These are phyloP conservation scores for Adansonia gregorii DNA, from an alignment of 441 rosid species.

Conservation along the genomic window DNA sequence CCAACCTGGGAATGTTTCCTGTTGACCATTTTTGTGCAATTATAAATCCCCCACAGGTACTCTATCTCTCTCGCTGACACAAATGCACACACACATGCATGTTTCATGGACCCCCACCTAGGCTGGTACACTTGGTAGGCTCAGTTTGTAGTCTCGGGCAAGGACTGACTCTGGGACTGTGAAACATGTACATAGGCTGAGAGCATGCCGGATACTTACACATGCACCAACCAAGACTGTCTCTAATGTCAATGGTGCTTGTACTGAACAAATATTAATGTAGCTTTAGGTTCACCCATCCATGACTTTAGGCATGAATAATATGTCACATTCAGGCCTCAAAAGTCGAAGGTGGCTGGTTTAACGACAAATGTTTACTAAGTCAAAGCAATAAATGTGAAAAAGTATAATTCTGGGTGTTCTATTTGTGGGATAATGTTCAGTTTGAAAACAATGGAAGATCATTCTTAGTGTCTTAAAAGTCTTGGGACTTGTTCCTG, in stretches of 20 bases:
- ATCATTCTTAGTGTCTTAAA: background rate
- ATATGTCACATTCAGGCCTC: background rate
- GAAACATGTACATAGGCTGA: background rate
- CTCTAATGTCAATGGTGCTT: background rate
- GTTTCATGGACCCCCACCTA: too few species aligned
- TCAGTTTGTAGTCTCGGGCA: too few species aligned
- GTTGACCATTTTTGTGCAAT: slow-evolving; percentile 91
- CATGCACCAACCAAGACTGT: background rate
- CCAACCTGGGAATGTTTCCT: slow-evolving; percentile 98
- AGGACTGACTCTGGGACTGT: background rate
- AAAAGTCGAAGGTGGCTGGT: background rate
- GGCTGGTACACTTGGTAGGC: too few species aligned
- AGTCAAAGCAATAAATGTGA: background rate
- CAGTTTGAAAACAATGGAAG: background rate
- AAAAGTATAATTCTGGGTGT: background rate
- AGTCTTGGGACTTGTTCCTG: background rate
- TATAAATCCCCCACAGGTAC: slow-evolving; percentile 96
- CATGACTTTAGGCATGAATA: background rate
- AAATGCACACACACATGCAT: background rate
- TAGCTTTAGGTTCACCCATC: slow-evolving; percentile 8
- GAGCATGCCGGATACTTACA: background rate
- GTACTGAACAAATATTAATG: background rate
- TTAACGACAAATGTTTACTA: background rate
- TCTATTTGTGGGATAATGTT: background rate
- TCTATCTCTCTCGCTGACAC: background rate